These are phyloP conservation scores for Brassica carinata DNA, from an alignment of 345 rosid species.

Conservation along the genomic window DNA sequence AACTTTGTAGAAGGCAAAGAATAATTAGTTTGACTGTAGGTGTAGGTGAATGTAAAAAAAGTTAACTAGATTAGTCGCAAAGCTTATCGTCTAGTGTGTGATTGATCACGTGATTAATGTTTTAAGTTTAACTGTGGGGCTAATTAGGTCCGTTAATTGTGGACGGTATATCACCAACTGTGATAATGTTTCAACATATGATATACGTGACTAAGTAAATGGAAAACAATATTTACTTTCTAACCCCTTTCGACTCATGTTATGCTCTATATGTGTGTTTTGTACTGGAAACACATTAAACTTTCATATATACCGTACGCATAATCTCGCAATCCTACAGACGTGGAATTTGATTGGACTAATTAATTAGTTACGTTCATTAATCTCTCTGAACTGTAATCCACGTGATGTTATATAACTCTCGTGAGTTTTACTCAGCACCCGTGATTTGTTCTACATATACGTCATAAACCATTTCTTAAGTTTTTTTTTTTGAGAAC, in stretches of 20 bases:
- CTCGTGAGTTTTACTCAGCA: slow-evolving; percentile 23
- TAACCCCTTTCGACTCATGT: background rate
- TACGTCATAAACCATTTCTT: background rate
- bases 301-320: no score
- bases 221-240: background rate
- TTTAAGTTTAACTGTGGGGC: background rate
- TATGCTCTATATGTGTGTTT: background rate
- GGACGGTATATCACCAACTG: background rate
- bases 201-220: background rate
- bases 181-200: background rate
- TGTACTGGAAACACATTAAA: background rate
- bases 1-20: background rate
- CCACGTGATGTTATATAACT: slow-evolving; percentile 14
- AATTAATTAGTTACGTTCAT: background rate
- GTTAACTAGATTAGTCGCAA: background rate
- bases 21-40: no score
- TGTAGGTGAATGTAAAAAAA: background rate
- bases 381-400: slow-evolving; percentile 12
- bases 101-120: background rate
- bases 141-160: background rate
- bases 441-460: slow-evolving; percentile 2
- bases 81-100: background rate
- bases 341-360: background rate
- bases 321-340: background rate
- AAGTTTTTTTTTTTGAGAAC: no score